Evolutionary conservation across 805 yeast genomes (phyloP).

Genomic region (Candida ovalis): DNA sequence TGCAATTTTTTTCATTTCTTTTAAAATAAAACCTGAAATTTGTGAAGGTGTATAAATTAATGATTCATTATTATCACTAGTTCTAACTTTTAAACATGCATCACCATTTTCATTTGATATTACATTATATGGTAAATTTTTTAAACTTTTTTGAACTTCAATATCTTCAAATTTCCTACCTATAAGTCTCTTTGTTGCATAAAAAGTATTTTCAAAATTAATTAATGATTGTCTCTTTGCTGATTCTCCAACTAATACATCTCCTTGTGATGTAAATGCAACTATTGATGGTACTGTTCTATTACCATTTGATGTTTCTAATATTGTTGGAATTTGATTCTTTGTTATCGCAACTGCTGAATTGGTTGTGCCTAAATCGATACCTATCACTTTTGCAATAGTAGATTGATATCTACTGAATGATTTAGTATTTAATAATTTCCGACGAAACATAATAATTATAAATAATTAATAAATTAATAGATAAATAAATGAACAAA

Average conservation of each 20-base stretch:
- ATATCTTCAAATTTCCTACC: constrained; percentile 88
- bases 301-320: constrained; percentile 75
- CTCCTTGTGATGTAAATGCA: constrained; percentile 85
- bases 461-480: no score
- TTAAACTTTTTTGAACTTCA: constrained; percentile 88
- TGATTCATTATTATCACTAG: constrained; percentile 43
- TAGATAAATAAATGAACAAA: not conserved
- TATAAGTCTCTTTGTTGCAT: constrained; percentile 91
- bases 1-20: constrained; percentile 95
- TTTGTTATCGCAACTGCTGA: constrained; percentile 87
- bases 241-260: constrained; percentile 87
- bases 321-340: constrained; percentile 69
- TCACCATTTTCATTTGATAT: constrained; percentile 90
- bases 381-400: constrained; percentile 63
- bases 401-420: not conserved
- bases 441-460: no score
- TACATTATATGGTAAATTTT: constrained; percentile 86
- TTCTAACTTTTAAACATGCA: constrained; percentile 85
- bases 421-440: not conserved
- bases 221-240: constrained; percentile 96
- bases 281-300: constrained; percentile 92
- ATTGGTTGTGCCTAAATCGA: constrained; percentile 85
- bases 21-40: constrained; percentile 87
- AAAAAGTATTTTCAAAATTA: constrained; percentile 89
- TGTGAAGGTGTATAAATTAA: constrained; percentile 90